phyloP scores from a whole-genome alignment of 345 rosid genomes.

The Gossypium rotundifolium region DNA sequence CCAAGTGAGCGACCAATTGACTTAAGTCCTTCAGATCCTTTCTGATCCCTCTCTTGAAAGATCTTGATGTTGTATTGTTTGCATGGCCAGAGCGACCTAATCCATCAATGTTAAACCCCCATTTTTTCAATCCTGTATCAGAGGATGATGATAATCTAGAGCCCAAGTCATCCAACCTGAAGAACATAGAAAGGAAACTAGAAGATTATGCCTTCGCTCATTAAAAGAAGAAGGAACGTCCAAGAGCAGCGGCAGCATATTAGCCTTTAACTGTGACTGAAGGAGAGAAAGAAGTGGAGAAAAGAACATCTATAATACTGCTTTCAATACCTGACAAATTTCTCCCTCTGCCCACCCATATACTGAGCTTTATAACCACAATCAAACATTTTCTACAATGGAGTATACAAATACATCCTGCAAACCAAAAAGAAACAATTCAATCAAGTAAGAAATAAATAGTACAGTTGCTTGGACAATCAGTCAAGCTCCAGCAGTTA shows the following conservation, averaged over 20 bases:
- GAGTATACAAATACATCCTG: slow-evolving; percentile 43
- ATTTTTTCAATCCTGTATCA: slow-evolving; percentile 49
- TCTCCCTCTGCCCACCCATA: slow-evolving; percentile 64
- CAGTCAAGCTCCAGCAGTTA: not conserved
- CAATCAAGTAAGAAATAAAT: not conserved
- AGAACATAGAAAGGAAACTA: slow-evolving; percentile 13
- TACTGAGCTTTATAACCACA: slow-evolving; percentile 54
- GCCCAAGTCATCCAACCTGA: slow-evolving; percentile 91
- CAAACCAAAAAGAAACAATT: slow-evolving; percentile 8
- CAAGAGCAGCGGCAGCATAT: not conserved
- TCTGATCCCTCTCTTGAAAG: slow-evolving; percentile 68
- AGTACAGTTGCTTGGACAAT: not conserved
- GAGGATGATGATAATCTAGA: slow-evolving; percentile 67
- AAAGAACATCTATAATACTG: not conserved
- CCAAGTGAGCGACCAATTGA: slow-evolving; percentile 86
- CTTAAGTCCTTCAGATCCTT: slow-evolving; percentile 83
- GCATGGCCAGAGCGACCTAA: slow-evolving; percentile 36
- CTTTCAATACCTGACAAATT: slow-evolving; percentile 70
- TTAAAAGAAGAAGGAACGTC: not conserved
- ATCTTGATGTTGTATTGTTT: slow-evolving; percentile 48
- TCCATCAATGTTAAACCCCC: slow-evolving; percentile 67
- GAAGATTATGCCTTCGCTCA: not conserved
- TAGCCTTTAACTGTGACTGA: not conserved
- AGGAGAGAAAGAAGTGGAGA: not conserved
- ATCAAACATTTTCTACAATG: slow-evolving; percentile 54